Evolutionary conservation across 805 yeast species (phyloP), one percentile per base, ranked within the genome.

Genomic region (Clavispora asparagi): DNA sequence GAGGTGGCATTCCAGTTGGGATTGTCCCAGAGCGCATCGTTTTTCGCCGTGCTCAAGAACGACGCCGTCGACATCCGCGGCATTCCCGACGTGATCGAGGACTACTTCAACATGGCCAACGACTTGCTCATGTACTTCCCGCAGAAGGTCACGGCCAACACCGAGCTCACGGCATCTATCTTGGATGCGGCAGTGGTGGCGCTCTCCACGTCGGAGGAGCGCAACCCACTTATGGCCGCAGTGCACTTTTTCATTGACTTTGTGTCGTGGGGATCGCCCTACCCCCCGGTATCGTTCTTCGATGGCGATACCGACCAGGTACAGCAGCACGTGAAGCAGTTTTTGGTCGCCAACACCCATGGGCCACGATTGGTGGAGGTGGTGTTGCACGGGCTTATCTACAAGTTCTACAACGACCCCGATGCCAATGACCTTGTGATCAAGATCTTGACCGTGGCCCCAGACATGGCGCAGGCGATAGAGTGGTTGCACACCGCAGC

Each of bases 171-270:
- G 52, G 65, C 71, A 37, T 74, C 79, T 16, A 70, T 82, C 1
- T 73, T 82, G 49, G 79, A 83, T 41, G 77, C 86, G 4, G 77
- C 88, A 4, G 58, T 86, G 33, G 70, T 74, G 45, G 76, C 80
- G 19, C 69, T 81, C 55, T 58, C 54, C 39, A 59, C 61, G 13
- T 70, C 84, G 38, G 83, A 81, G 49, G 90, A 88, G 58, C 75
- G 73, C 48, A 94, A 86, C 50, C 84, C 96, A 4, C 70, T 89
- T 47, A 70, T 77, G 36, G 73, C 89, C 2, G 79, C 84, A 16
- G 67, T 91, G 47, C 90, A 88, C 58, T 89, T 80, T 62, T 65
- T 91, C 54, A 83, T 87, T 53, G 99, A 94, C 62, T 72, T 89
- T 31, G 65, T 87, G 19, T 79, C 90, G 7, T 91, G 95, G 92